Base-by-base conservation (phyloP, 1,139 yeast species). In the Zygoascus sp. region DNA sequence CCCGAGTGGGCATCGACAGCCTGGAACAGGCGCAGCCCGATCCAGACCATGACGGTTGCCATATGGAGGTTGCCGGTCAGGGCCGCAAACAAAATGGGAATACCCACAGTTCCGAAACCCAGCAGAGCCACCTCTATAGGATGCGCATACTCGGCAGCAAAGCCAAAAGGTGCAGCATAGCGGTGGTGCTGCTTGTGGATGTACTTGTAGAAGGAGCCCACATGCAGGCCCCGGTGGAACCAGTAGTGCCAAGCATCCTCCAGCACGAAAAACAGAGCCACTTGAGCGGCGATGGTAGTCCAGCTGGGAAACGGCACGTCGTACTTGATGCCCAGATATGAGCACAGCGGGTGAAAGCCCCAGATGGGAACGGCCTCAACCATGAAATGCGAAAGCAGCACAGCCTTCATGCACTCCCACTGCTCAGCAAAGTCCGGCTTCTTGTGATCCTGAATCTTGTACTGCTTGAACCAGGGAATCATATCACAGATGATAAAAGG, bases 1-100 rank as follows among this genome's bases (percentile, higher is more conserved):
- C 97, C 97, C 1, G 97, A 89, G 66, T 90, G 97, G 34, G 97
- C 85, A 66, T 90, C 97, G 50, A 90, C 90, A 10, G 97, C 97
- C 71, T 90, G 97, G 73, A 83, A 83, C 57, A 90, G 78, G 64
- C 97, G 79, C 58, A 88, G 68, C 11, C 87, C 77, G 58, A 90
- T 85, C 97, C 97, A 90, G 46, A 81, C 59, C 60, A 86, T 81
- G 51, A 89, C 78, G 9, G 97, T 90, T 68, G 87, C 80, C 60
- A 90, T 72, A 65, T 90, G 97, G 62, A 89, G 74, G 59, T 80
- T 68, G 48, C 77, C 72, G 28, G 85, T 78, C 55, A 84, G 76
- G 61, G 80, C 73, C 49, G 80, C 78, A 70, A 80, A 79, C 39
- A 86, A 63, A 46, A 90, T 78, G 44, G 97, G 97, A 68, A 87